A percentile compares a stretch with the other conserved stretches of the same genome.
phyloP scores from a whole-genome alignment of 2,329 filamentous ascomycete species.

The Dendrostoma leiphaemia region DNA sequence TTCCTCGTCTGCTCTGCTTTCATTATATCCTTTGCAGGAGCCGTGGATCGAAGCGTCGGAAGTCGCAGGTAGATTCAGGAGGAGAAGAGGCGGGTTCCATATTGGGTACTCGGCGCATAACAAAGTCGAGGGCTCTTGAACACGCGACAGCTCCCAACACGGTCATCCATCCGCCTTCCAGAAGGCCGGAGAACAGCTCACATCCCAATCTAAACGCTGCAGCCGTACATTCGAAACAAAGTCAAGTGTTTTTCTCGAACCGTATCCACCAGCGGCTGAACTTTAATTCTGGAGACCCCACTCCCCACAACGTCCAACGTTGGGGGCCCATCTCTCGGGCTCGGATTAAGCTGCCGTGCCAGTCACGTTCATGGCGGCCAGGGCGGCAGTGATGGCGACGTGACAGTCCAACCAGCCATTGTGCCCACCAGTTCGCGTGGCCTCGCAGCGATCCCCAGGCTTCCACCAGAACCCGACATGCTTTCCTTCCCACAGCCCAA shows the following conservation, averaged over 20 bases:
- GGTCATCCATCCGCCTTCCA: not conserved
- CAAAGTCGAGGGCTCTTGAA: not conserved
- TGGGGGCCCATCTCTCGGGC: not conserved
- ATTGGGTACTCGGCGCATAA: not conserved
- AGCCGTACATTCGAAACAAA: not conserved
- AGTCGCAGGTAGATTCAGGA: no score
- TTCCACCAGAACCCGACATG: conserved; percentile 9
- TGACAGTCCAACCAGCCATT: not conserved
- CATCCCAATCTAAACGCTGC: not conserved
- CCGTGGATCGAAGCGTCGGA: no score
- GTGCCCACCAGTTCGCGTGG: not conserved
- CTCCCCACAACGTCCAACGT: not conserved
- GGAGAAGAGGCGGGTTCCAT: not conserved
- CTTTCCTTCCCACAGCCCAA: not conserved
- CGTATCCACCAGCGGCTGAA: conserved; percentile 3
- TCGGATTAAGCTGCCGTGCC: not conserved
- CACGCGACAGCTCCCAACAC: no score
- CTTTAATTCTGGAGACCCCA: not conserved
- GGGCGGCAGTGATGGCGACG: not conserved
- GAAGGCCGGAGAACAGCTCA: not conserved
- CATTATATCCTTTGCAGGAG: no score
- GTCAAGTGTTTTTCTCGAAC: not conserved
- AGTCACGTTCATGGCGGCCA: not conserved
- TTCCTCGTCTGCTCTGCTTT: not conserved
- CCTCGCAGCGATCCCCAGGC: conserved; percentile 8